A percentile compares a stretch with the other conserved stretches of the same genome.
These are phyloP conservation scores for Atkinsonella hypoxylon DNA, from an alignment of 2,329 filamentous ascomycete species.

Conservation along the genomic window DNA sequence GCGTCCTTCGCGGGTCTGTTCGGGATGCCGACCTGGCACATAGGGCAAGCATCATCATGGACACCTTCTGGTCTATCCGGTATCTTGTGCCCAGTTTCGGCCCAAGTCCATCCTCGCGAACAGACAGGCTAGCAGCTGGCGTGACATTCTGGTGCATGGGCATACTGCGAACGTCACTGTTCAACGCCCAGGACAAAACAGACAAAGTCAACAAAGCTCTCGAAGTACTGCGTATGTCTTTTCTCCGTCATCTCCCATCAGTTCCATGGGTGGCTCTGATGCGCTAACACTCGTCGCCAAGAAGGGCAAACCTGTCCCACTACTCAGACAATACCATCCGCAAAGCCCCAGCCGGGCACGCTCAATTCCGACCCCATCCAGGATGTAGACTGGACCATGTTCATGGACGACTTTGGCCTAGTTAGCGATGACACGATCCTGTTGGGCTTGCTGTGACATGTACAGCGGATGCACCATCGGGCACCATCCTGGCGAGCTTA, in stretches of 20 bases:
- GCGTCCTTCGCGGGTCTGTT: conserved; percentile 31
- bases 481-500: no score
- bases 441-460: conserved; percentile 16
- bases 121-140: conserved; percentile 35
- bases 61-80: conserved; percentile 34
- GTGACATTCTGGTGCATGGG: conserved; percentile 38
- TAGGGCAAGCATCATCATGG: conserved; percentile 33
- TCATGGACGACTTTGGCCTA: conserved; percentile 40
- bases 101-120: conserved; percentile 28
- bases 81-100: conserved; percentile 26
- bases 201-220: conserved; percentile 19
- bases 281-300: no score
- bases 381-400: conserved; percentile 37
- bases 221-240: conserved; percentile 18
- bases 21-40: conserved; percentile 36
- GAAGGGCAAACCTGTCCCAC: conserved; percentile 3
- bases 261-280: no score
- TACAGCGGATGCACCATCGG: no score
- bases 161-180: conserved; percentile 31
- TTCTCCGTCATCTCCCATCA: no score
- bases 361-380: conserved; percentile 24
- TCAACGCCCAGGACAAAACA: conserved; percentile 22
- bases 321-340: conserved; percentile 4
- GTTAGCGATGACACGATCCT: conserved; percentile 19
- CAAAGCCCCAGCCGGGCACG: conserved; percentile 11